phyloP scores from a whole-genome alignment of 1,139 yeast genomes.

The Geotrichum fermentans region DNA sequence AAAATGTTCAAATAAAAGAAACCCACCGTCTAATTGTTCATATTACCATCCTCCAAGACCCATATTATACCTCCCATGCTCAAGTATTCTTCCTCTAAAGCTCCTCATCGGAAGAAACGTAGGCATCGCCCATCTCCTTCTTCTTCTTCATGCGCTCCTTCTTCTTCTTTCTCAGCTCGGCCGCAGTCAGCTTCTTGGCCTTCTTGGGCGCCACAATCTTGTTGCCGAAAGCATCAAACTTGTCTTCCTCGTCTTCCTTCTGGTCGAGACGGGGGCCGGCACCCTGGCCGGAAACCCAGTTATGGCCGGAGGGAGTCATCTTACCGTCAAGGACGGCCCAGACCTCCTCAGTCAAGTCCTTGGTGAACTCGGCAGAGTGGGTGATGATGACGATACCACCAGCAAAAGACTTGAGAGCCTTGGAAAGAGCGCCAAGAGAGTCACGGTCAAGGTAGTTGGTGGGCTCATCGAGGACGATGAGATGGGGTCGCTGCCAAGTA shows the following conservation, averaged over 20 bases:
- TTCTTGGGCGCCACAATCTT: constrained; percentile 94
- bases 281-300: constrained; percentile 99
- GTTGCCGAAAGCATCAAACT: constrained; percentile 99
- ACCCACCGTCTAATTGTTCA: too few relatives aligned
- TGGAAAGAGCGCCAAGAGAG: constrained; percentile 98
- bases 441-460: constrained; percentile 99
- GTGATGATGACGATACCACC: constrained; percentile 99
- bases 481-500: constrained; percentile 99
- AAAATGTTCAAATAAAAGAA: not conserved
- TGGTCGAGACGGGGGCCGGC: constrained; percentile 95
- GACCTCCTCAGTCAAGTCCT: constrained; percentile 98
- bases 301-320: constrained; percentile 99
- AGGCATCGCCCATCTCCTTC: constrained; percentile 99
- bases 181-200: constrained; percentile 96
- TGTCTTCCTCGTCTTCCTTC: constrained; percentile 95
- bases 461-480: constrained; percentile 93
- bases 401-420: constrained; percentile 96
- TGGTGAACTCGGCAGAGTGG: constrained; percentile 99
- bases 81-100: constrained; percentile 34
- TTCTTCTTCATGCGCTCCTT: constrained; percentile 99
- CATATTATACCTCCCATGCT: too few relatives aligned
- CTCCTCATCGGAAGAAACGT: constrained; percentile 93
- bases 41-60: too few relatives aligned
- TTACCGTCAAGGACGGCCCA: constrained; percentile 98
- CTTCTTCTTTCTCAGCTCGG: constrained; percentile 99